Evolutionary conservation across 805 yeast species (phyloP), one percentile per base, ranked within the genome.

Genomic region (Candida chauliodis): DNA sequence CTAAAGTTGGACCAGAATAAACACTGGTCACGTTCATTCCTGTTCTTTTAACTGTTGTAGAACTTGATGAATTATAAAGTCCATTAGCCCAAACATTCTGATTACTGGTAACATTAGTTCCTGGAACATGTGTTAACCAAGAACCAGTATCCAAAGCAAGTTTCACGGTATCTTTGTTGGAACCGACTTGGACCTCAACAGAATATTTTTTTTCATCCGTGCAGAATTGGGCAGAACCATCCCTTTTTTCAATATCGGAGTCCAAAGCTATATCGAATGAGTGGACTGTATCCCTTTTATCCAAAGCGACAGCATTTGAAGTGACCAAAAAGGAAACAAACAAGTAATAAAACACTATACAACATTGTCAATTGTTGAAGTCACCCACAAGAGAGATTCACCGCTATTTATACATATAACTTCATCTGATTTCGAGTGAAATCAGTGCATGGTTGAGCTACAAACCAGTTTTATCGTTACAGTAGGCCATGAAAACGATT

Each of bases 121-220:
- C 27, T 6, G 53, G 45, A 28, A 56, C 50, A 57, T 58, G 51
- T 15, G 53, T 44, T 25, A 52, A 55, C 2, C 54, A 46, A 5
- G 52, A 45, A 2, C 59, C 61, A 19, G 58, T 55, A 33, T 21
- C 24, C 9, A 21, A 21, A 21, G 7, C 10, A 10, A 21, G 9
- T 7, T 7, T 40, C 22, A 55, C 42, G 11, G 47, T 48, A 29
- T 46, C 45, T 8, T 33, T 34, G 24, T 43, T 39, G 21, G 52
- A 47, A 18, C 51, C 51, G 24, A 43, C 42, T 21, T 46, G 32
- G 27, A 62, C 36, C 6, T 47, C 38, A 6, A 22, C n/a, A 3
- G 27, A 14, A 16, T 31, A 31, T 15, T 30, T 8, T 8, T 10
- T 21, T 21, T 10, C 24, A 21, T 21, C 24, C 10, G 24, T 21